Base-by-base conservation (phyloP, 179 eudicot species). In the Amaranthus tricolor region DNA sequence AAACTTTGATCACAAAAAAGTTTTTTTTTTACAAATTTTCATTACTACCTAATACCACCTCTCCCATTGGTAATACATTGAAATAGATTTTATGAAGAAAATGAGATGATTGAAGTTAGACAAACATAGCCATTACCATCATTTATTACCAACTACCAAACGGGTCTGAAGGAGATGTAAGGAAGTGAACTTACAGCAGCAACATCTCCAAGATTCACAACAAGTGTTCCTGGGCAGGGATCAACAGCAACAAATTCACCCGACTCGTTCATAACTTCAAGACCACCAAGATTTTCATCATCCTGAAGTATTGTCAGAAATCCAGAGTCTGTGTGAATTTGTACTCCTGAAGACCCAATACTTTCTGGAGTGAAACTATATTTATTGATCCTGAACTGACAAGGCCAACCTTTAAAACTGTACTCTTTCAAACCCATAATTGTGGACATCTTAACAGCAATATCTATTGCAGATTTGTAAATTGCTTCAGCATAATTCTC, bases 261-360 rank as follows among this genome's bases (percentile, higher is more conserved):
- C 8, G 83, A 74, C 16, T 77, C 81, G 59, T 79, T 77, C 90
- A 89, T 86, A 2, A 89, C 88, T 82, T 91, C 91, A 44, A 91
- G 93, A 15, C 96, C 96, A 7, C 93, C 89, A 7, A 87, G 80
- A 50, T 66, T 80, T 68, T 91, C 96, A 76, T 91, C 96, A 47
- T 91, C 96, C 55, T 89, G 91, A 56, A 91, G 90, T 13, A 91
- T 59, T 9, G 96, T 89, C 5, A 91, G 86, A 45, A 89, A 89
- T n/a, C 90, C 91, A 5, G 93, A 85, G 76, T 91, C 96, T 6
- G 96, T 88, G 73, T 91, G 94, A 7, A 85, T 78, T 67, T 83
- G 90, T 9, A 85, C 90, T 6, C 94, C 91, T 7, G 77, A 58
- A 21, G 85, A 77, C 45, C 89, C 90, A 19, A 89, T 66, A 1